Evolutionary conservation across 106 monocot genomes (phyloP), one percentile per base, ranked within the genome.

Genomic region (Apostasia shenzhenica): DNA sequence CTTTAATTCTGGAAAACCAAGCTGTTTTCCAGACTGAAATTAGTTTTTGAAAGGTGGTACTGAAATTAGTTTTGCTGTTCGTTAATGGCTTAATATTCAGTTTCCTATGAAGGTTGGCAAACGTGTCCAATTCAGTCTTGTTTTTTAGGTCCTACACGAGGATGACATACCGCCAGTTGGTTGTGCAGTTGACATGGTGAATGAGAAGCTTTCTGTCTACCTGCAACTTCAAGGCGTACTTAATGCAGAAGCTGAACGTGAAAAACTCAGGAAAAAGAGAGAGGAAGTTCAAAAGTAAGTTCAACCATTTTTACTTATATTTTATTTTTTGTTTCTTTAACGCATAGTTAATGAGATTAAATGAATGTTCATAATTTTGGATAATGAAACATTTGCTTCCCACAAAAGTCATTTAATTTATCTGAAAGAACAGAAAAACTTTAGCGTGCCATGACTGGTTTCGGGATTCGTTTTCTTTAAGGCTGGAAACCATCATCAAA

Each of bases 261-360:
- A 82, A 44, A 97, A 90, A 63, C 84, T 97, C n/a, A 69, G 68
- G 52, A 92, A 85, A 79, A 89, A 66, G 72, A 89, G 81, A 71
- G 84, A 84, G 11, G 97, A 97, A 63, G 70, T 87, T 50, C 67
- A 87, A 75, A 89, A 72, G 97, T 92, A 56, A 87, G 80, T 78
- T 75, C 10, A 4, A 41, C n/a, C 49, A 68, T 12, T n/a, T 9
- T n/a, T 52, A 26, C 1, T 41, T 45, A 1, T 3, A 47, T 47
- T 14, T 3, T 2, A 53, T 40, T 41, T 13, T 40, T 14, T 67
- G 8, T 10, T 38, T 43, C 2, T 68, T 57, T 57, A 5, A 5
- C 3, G 8, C 26, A 13, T 26, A 45, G 66, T 61, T 2, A 43
- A 42, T 61, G 41, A 43, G 43, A 5, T 61, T 61, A 40, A 61